Conservation (phyloP, 2,329 filamentous ascomycete species). For the Alternaria sp. region DNA sequence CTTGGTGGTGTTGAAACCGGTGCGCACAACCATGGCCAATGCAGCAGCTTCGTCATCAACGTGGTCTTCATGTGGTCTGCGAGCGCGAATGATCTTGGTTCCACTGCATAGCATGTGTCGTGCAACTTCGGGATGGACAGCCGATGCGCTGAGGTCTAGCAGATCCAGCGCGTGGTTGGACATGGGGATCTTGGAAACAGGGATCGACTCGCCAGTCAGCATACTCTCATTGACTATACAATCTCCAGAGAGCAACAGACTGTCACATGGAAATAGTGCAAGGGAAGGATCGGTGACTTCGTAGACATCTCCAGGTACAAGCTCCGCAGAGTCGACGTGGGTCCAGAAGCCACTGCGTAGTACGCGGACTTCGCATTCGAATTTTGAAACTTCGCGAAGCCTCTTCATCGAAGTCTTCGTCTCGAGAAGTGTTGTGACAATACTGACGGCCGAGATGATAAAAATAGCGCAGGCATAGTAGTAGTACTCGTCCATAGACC, state of each 20-base stretch:
- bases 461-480: constrained; percentile 98
- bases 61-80: constrained; percentile 84
- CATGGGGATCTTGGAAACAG: constrained; percentile 89
- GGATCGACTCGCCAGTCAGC: constrained; percentile 96
- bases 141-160: constrained; percentile 80
- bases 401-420: constrained; percentile 92
- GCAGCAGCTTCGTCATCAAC: constrained; percentile 90
- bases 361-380: constrained; percentile 94
- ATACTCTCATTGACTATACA: constrained; percentile 99
- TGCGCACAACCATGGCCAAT: constrained; percentile 89
- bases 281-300: constrained; percentile 94
- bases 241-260: constrained; percentile 87
- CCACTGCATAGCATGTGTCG: constrained; percentile 93
- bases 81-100: constrained; percentile 91
- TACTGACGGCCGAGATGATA: constrained; percentile 90
- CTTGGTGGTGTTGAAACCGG: constrained; percentile 97
- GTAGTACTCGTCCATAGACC: constrained; percentile 96
- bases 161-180: constrained; percentile 78
- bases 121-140: constrained; percentile 82
- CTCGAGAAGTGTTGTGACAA: constrained; percentile 86
- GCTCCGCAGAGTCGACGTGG: constrained; percentile 82
- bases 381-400: constrained; percentile 87
- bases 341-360: constrained; percentile 96
- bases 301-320: constrained; percentile 95
- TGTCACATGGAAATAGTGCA: constrained; percentile 89